Conservation (phyloP, 345 rosid species). For the Gossypium turneri region DNA sequence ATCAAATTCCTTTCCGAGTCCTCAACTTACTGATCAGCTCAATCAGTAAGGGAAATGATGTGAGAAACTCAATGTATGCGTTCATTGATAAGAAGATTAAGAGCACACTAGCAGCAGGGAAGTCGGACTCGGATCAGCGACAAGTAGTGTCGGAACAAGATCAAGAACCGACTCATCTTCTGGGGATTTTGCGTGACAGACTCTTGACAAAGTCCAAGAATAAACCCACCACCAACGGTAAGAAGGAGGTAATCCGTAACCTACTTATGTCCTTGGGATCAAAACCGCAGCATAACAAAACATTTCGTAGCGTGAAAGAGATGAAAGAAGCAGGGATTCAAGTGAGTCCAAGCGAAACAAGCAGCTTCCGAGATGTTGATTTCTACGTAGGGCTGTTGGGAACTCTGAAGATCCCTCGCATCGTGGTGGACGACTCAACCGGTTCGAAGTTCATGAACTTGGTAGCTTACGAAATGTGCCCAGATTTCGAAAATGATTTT, state of each 20-base stretch:
- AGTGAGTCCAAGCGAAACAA: not conserved
- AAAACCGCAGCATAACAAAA: not conserved
- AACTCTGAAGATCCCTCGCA: not conserved
- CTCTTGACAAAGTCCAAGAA: not conserved
- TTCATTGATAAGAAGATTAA: not conserved
- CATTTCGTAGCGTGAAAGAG: not conserved
- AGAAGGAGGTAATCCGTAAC: too few relatives aligned
- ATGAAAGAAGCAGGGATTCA: not conserved
- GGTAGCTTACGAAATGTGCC: constrained; percentile 16
- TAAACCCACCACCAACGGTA: not conserved
- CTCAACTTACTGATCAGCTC: not conserved
- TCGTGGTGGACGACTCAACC: constrained; percentile 10
- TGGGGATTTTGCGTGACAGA: constrained; percentile 13
- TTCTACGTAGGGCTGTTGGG: not conserved
- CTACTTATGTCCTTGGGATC: not conserved
- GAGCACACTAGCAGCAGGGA: not conserved
- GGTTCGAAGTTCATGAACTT: constrained; percentile 18
- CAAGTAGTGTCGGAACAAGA: not conserved
- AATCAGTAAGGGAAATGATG: not conserved
- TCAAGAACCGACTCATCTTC: constrained; percentile 18
- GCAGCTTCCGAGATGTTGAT: not conserved
- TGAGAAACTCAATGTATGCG: not conserved
- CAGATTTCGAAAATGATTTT: not conserved
- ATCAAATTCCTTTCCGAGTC: constrained; percentile 24
- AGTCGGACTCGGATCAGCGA: too few relatives aligned